Evolutionary conservation across 176 grass and related monocot genomes (phyloP), one percentile per base, ranked within the genome.

Genomic region (Eleusine indica): DNA sequence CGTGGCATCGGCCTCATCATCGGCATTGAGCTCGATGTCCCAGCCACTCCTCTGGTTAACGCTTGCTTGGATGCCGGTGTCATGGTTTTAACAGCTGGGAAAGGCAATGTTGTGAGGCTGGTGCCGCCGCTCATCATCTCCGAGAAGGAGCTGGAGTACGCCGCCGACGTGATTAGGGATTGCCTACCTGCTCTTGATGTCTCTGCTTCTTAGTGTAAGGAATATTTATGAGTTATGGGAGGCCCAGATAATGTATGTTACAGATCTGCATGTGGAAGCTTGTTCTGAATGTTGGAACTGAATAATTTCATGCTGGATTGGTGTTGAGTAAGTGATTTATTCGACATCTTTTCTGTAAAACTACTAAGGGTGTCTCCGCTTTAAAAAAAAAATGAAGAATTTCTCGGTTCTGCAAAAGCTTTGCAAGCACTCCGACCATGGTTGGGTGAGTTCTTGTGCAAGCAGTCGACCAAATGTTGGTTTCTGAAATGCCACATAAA

Each of bases 101-200:
- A 94, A 67, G 96, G 93, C 64, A 94, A 98, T 86, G 96, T 98
- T 0, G 85, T 95, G 17, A 88, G 96, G 85, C 80, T 94, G 0
- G 91, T 95, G 19, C 96, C 93, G 1, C 93, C 91, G 5, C 86
- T 95, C 53, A 85, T 93, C 82, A 83, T 98, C 66, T 93, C 96
- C 0, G 91, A 90, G 35, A 83, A 90, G 85, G 96, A 98, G 87
- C 80, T 98, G 46, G 91, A 89, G 57, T 90, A 85, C 6, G 89
- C 91, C 2, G 93, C 80, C 0, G 89, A 92, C 64, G 76, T 93
- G 39, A 88, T 92, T 58, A 74, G 91, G 78, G 75, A 91, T 5
- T 91, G 96, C 75, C 79, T 98, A 63, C 88, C 90, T 41, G 84
- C 63, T 15, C 86, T 92, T 75, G 88, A 83, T 62, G 48, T 21